A percentile compares a stretch with the other conserved stretches of the same genome.
Evolutionary conservation across 2,329 filamentous ascomycete species (phyloP).

Genomic region (Sclerotinia glacialis): DNA sequence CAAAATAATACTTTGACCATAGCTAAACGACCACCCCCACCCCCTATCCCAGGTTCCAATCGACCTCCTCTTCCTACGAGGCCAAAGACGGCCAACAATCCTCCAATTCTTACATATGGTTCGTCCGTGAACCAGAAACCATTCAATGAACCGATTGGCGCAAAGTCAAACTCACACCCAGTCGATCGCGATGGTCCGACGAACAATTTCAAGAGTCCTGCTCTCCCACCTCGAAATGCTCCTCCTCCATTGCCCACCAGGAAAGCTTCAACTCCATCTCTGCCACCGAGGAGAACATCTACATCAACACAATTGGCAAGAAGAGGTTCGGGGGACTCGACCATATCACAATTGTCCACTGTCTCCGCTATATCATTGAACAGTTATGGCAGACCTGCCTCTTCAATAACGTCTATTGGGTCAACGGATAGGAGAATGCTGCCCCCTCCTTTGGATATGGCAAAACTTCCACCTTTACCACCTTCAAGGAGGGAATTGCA

Average conservation of each 20-base stretch:
- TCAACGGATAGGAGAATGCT: conserved; percentile 49
- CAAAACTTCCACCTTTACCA: conserved; percentile 57
- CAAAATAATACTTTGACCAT: conserved; percentile 24
- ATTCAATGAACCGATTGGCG: conserved; percentile 34
- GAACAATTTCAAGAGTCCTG: conserved; percentile 29
- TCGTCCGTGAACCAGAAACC: conserved; percentile 32
- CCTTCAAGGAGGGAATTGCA: conserved; percentile 55
- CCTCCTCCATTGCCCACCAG: conserved; percentile 53
- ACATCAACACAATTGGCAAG: conserved; percentile 40
- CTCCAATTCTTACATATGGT: conserved; percentile 37
- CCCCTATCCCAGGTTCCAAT: conserved; percentile 45
- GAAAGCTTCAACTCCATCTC: conserved; percentile 41
- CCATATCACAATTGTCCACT: conserved; percentile 53
- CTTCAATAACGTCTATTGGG: conserved; percentile 47
- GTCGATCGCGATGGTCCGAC: conserved; percentile 34
- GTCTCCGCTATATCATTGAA: conserved; percentile 52
- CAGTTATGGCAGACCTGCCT: conserved; percentile 41
- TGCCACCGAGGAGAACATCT: conserved; percentile 12
- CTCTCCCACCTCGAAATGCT: conserved; percentile 33
- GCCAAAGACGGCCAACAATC: conserved; percentile 42
- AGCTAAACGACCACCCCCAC: conserved; percentile 54
- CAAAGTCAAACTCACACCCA: conserved; percentile 31
- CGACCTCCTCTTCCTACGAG: conserved; percentile 43
- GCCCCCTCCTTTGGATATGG: conserved; percentile 54
- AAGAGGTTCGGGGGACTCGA: conserved; percentile 58